Percentiles rank a stretch among this genome's conserved stretches.
Evolutionary conservation across 2,329 filamentous ascomycete species (phyloP).

Genomic region (Elsinoe australis): DNA sequence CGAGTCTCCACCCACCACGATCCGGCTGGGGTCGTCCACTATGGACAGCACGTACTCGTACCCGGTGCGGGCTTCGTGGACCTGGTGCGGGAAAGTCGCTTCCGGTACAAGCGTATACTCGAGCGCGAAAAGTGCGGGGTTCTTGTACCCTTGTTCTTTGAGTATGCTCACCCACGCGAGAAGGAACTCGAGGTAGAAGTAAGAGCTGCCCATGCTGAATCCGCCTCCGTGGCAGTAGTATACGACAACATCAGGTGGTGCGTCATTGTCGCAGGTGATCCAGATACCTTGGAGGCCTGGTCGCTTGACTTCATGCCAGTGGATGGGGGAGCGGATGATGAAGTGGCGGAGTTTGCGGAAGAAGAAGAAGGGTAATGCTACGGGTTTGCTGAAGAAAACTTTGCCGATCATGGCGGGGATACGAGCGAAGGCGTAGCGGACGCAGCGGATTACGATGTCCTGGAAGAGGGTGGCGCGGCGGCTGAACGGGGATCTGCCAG

Average conservation of each 20-base stretch:
- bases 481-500: constrained; percentile 54
- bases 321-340: constrained; percentile 52
- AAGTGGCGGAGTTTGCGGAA: constrained; percentile 72
- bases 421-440: constrained; percentile 67
- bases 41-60: constrained; percentile 62
- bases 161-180: constrained; percentile 63
- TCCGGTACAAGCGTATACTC: constrained; percentile 77
- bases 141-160: constrained; percentile 56
- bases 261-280: constrained; percentile 54
- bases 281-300: constrained; percentile 52
- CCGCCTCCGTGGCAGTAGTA: constrained; percentile 80
- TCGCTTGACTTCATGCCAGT: constrained; percentile 53
- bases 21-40: constrained; percentile 50
- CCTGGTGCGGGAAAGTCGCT: constrained; percentile 62
- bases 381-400: constrained; percentile 69
- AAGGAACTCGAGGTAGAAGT: constrained; percentile 81
- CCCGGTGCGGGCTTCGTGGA: constrained; percentile 60
- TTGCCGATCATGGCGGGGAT: constrained; percentile 61
- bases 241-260: constrained; percentile 65
- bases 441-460: constrained; percentile 67
- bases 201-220: constrained; percentile 72
- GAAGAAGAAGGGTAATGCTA: constrained; percentile 64
- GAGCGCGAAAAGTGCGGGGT: constrained; percentile 70
- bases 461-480: constrained; percentile 65
- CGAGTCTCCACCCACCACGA: constrained; percentile 71